phyloP scores from a whole-genome alignment of 306 rosid genomes.

The Prunus padus region DNA sequence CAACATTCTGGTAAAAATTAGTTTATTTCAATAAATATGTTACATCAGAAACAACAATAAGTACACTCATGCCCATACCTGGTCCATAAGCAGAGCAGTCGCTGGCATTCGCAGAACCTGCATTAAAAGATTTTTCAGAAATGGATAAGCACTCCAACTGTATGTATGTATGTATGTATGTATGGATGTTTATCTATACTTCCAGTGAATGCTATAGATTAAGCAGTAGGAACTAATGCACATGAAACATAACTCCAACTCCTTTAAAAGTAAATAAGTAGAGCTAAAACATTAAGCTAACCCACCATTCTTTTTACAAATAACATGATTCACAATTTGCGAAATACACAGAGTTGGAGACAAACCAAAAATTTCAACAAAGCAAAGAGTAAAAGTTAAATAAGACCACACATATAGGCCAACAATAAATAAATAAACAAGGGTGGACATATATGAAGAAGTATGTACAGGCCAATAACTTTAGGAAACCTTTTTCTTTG shows the following conservation, averaged over 20 bases:
- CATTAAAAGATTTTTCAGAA: slow-evolving; percentile 24
- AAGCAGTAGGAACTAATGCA: background rate
- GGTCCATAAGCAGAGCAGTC: slow-evolving; percentile 63
- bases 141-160: slow-evolving; percentile 24
- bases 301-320: background rate
- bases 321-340: background rate
- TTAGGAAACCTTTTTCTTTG: background rate
- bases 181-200: background rate
- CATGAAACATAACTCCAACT: background rate
- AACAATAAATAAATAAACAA: background rate
- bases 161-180: background rate
- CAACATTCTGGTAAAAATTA: slow-evolving; percentile 17
- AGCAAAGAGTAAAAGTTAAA: background rate
- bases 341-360: background rate
- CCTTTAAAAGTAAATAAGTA: background rate
- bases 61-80: slow-evolving; percentile 44
- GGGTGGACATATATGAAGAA: background rate
- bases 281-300: background rate
- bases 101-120: slow-evolving; percentile 95
- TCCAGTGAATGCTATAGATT: background rate
- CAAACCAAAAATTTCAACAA: background rate
- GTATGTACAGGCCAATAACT: background rate
- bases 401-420: background rate
- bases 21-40: slow-evolving; percentile 14
- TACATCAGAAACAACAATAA: slow-evolving; percentile 12